A percentile compares a stretch with the other conserved stretches of the same genome.
These are phyloP conservation scores for Daldinia grandis DNA, from an alignment of 495 filamentous ascomycete genomes.

Conservation along the genomic window DNA sequence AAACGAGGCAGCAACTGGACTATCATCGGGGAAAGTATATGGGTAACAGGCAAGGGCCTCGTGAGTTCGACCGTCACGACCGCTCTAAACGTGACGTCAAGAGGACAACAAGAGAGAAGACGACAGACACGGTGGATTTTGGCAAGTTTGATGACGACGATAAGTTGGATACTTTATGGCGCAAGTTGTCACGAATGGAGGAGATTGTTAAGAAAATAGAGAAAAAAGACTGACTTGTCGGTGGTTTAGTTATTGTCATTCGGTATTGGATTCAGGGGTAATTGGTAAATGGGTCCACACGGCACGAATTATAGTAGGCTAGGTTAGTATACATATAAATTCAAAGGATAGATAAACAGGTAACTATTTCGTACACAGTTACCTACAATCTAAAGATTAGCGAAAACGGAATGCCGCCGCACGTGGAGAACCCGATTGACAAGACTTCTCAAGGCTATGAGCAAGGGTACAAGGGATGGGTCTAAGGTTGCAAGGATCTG, in stretches of 20 bases:
- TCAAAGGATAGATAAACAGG: too few species aligned
- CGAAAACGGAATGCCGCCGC: constrained; percentile 9
- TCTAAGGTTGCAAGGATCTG: constrained; percentile 33
- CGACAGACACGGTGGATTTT: constrained; percentile 16
- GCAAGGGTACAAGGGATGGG: not conserved
- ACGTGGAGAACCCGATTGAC: constrained; percentile 26
- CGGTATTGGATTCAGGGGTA: not conserved
- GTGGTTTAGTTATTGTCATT: not conserved
- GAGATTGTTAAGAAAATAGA: not conserved
- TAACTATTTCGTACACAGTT: too few species aligned
- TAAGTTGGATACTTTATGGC: constrained; percentile 5
- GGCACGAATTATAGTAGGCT: not conserved
- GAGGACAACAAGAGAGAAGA: constrained; percentile 17
- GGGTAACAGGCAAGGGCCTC: not conserved
- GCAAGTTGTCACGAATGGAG: not conserved
- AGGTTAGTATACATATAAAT: too few species aligned
- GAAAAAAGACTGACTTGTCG: not conserved
- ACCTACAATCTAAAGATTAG: not conserved
- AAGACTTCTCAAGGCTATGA: not conserved
- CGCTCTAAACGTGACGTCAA: not conserved
- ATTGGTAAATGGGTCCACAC: not conserved
- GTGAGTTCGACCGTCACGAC: not conserved
- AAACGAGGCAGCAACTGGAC: not conserved
- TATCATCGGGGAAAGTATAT: not conserved
- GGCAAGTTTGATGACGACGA: not conserved